Evolutionary conservation across 1,284 basidiomycete genomes (phyloP), one percentile per base, ranked within the genome.

Genomic region (Erythrobasidium hasegawianum): DNA sequence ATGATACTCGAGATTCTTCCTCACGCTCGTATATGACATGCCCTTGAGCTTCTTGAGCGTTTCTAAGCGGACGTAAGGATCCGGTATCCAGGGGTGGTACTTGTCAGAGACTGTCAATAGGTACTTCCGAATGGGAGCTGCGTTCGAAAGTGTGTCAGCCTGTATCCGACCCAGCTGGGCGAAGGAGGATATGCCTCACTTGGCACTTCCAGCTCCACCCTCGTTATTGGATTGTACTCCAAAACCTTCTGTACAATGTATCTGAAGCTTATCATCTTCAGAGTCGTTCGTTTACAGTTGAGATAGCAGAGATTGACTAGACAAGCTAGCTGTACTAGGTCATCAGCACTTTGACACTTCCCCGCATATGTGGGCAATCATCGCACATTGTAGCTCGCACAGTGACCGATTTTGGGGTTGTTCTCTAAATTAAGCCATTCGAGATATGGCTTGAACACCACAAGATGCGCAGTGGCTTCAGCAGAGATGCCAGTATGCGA

Each of bases 381-480:
- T 41, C 59, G 27, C 41, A 64, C 61, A 56, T 64, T 64, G 29
- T 64, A 64, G 41, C 61, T 54, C 2, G 53, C 61, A 38, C 61
- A 64, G 29, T 65, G 62, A 38, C 53, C 57, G 55, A 65, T 53
- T 41, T 41, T 65, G 1, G 62, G 62, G 52, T 65, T 65, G 40
- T 65, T 57, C 26, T 29, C 49, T 20, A 65, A 45, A 43, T 58
- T 20, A 5, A 65, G 24, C 9, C 39, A 26, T 27, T 52, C 26
- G 40, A 65, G 49, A 39, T 45, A 57, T 1, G 14, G 11, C 38
- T 65, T 65, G 14, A 65, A 18, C 1, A 52, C 16, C 16, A 65
- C 62, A 7, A 65, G 62, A 33, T 65, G 56, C 1, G 62, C 62
- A 8, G 62, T 65, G 11, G 55, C 62, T 49, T 65, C 62, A 1